Evolutionary conservation across 1,284 basidiomycete species (phyloP), one percentile per base, ranked within the genome.

Genomic region (Pseudozyma tsukubaensis): DNA sequence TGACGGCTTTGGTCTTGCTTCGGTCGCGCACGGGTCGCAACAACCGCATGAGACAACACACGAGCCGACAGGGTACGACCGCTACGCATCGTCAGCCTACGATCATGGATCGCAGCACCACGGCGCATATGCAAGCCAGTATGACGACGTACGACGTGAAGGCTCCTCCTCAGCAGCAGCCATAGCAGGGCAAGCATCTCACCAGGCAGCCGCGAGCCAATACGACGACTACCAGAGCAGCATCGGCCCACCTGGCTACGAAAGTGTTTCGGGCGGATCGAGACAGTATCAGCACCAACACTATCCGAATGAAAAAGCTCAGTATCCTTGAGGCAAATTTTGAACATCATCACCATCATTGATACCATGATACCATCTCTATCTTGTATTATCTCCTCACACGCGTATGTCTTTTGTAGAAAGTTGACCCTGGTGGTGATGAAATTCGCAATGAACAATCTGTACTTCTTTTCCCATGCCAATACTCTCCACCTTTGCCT

Each of bases 1-100:
- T 51, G 78, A 78, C 50, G 76, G 76, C 3, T 79, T 78, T 29
- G 77, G 77, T 16, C 53, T 79, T 18, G 62, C 73, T 6, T 63
- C 74, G 3, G 53, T 49, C 19, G 55, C 70, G 18, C 62, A 66
- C 39, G 56, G 57, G 35, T 54, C 61, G 19, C 50, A 53, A 18
- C 52, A 64, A 3, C 37, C 21, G 9, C 64, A 56, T 34, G 57
- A 65, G 9, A 16, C 44, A 4, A 39, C 56, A 21, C 53, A 72
- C 39, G 66, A 65, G 8, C 12, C 19, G n/a, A 14, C 21, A 1
- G 60, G 67, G 4, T 75, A 71, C 54, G 59, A 71, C 36, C 56
- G 67, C 10, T 72, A 75, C 49, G 56, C 68, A 0, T 63, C 63
- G 0, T 71, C 68, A 8, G 72, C 68, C 0, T 72, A 75, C 58